Evolutionary conservation across 1,139 yeast species (phyloP), one percentile per base, ranked within the genome.

Genomic region (Lodderomyces pseudojiufengensis): DNA sequence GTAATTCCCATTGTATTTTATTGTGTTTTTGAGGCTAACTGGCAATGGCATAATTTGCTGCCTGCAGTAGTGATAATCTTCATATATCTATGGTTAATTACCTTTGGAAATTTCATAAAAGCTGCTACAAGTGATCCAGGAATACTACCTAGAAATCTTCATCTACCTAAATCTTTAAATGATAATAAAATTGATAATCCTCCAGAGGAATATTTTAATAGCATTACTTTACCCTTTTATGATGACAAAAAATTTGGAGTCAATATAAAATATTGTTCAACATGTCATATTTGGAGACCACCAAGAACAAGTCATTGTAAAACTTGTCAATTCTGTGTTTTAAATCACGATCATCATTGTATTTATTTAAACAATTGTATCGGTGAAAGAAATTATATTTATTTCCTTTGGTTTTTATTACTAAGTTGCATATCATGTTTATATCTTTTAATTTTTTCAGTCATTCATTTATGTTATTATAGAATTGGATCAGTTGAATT

Each of bases 91-190:
- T 80, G 84, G 83, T 31, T 66, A 3, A 48, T 78, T 31, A 53
- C 77, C 1, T 13, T 76, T 1, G 37, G 56, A 5, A 70, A 78
- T 36, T 78, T 78, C 44, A 42, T 79, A 5, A 70, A 62, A 41
- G 80, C 83, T 0, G 68, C 84, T 0, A 63, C 77, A 1, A 58
- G 73, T 9, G 95, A 85, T 49, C 86, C 95, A 0, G 95, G 95
- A 1, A 59, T 70, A 2, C 52, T 83, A n/a, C 90, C 95, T 1
- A 62, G 80, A 40, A 82, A 83, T 51, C 54, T 81, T 5, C 94
- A 85, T 47, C 32, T 79, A 2, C 73, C 81, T 0, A 67, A 63
- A 27, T 35, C 38, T 34, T 26, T 26, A 35, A 9, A 43, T 29
- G 28, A 28, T 12, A 27, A 28, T 14, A 26, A 32, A 16, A 32